Percentiles rank a stretch among this genome's conserved stretches.
Evolutionary conservation across 768 basidiomycete species (phyloP).

Genomic region (Phylloporus sp.): DNA sequence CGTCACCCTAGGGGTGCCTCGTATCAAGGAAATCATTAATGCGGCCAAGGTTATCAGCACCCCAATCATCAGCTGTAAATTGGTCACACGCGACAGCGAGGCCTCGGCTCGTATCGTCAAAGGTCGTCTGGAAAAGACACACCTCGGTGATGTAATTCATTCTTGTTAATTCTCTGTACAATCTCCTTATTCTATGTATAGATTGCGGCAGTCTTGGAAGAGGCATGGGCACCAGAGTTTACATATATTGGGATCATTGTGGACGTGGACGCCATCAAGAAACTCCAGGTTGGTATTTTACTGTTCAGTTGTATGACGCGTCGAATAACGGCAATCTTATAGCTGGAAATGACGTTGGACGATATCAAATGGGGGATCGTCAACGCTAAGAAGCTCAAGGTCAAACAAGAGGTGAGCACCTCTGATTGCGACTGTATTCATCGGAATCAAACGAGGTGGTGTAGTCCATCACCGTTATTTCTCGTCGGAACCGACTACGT

Average conservation of each 20-base stretch:
- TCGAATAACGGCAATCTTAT: background rate
- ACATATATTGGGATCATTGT: constrained; percentile 92
- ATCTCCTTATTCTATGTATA: constrained; percentile 26
- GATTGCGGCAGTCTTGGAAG: constrained; percentile 91
- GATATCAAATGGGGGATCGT: constrained; percentile 93
- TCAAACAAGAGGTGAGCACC: constrained; percentile 69
- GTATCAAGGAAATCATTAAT: constrained; percentile 99
- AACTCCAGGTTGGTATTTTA: constrained; percentile 63
- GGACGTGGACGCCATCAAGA: constrained; percentile 81
- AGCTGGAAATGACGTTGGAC: constrained; percentile 91
- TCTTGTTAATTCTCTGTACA: background rate
- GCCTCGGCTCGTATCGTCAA: constrained; percentile 98
- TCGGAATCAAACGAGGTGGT: background rate
- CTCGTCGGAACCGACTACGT: constrained; percentile 66
- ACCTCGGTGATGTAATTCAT: constrained; percentile 77
- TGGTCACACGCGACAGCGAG: constrained; percentile 81
- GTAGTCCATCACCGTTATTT: constrained; percentile 75
- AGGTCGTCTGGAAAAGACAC: constrained; percentile 90
- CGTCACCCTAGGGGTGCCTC: constrained; percentile 98
- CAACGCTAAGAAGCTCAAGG: constrained; percentile 81
- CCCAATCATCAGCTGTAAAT: constrained; percentile 95
- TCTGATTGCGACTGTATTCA: background rate
- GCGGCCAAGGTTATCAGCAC: constrained; percentile 97
- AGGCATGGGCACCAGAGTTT: constrained; percentile 91
- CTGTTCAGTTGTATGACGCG: background rate